Percentiles rank a stretch among this genome's conserved stretches.
Evolutionary conservation across 2,329 filamentous ascomycete genomes (phyloP).

Genomic region (Cercospora zeae-maydis): DNA sequence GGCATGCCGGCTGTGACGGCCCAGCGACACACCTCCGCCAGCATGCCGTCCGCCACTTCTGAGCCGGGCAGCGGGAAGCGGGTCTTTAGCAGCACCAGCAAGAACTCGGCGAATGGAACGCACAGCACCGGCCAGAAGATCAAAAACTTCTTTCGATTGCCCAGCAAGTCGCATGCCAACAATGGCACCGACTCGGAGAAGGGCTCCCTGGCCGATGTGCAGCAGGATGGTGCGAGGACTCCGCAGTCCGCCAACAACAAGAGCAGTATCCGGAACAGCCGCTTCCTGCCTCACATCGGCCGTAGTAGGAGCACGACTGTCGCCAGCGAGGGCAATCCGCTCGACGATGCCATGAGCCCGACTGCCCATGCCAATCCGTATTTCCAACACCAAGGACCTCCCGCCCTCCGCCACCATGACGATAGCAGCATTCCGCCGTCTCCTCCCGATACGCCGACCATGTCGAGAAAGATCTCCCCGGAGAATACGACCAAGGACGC

Average conservation of each 20-base stretch:
- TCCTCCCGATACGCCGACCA: slow-evolving; percentile 80
- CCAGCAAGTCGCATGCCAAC: slow-evolving; percentile 43
- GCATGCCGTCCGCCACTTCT: slow-evolving; percentile 27
- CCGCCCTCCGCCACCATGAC: slow-evolving; percentile 89
- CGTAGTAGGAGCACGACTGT: slow-evolving; percentile 87
- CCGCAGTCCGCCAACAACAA: slow-evolving; percentile 53
- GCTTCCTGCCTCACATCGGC: slow-evolving; percentile 82
- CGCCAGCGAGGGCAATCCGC: slow-evolving; percentile 83
- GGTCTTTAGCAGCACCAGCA: slow-evolving; percentile 47
- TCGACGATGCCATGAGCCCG: slow-evolving; percentile 85
- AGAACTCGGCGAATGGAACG: slow-evolving; percentile 44
- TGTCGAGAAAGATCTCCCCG: slow-evolving; percentile 65
- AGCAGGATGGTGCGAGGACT: slow-evolving; percentile 44
- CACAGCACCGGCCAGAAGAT: slow-evolving; percentile 58
- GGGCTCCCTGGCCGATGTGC: slow-evolving; percentile 29
- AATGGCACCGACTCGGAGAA: slow-evolving; percentile 37
- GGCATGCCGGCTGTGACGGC: slow-evolving; percentile 13
- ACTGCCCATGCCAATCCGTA: slow-evolving; percentile 96
- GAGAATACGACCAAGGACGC: slow-evolving; percentile 59
- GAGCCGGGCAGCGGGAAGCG: slow-evolving; percentile 38
- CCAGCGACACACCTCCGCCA: slow-evolving; percentile 15
- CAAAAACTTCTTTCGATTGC: slow-evolving; percentile 68
- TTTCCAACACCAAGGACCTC: slow-evolving; percentile 93
- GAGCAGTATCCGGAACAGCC: slow-evolving; percentile 72
- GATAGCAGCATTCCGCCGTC: slow-evolving; percentile 89